Conservation (phyloP, 1,284 basidiomycete genomes). For the Pascua guehoae region DNA sequence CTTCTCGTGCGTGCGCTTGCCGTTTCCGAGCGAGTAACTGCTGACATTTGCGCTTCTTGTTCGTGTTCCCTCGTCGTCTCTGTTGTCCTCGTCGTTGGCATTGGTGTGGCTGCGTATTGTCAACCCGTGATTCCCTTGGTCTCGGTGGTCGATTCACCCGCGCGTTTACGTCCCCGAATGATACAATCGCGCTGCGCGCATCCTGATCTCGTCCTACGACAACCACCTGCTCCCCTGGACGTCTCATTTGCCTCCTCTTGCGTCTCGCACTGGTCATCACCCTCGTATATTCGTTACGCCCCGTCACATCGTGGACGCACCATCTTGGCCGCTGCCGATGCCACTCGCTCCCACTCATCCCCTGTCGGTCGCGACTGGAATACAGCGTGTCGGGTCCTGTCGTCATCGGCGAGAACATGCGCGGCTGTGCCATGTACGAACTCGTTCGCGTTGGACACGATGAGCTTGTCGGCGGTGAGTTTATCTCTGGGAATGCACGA, state of each 20-base stretch:
- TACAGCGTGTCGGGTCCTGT: constrained; percentile 88
- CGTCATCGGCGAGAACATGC: constrained; percentile 95
- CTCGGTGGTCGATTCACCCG: too few species aligned
- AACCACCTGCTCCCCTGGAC: background rate
- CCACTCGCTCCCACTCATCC: background rate
- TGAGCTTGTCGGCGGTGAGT: constrained; percentile 87
- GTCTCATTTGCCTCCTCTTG: background rate
- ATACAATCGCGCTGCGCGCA: too few species aligned
- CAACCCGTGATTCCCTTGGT: too few species aligned
- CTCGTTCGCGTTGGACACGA: constrained; percentile 91
- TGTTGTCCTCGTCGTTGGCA: too few species aligned
- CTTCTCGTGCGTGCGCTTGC: constrained; percentile 52
- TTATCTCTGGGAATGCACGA: background rate
- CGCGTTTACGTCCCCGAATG: too few species aligned
- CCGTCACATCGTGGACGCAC: background rate
- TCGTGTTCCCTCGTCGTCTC: too few species aligned
- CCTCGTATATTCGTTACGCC: background rate
- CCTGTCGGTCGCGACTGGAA: background rate
- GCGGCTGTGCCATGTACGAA: constrained; percentile 94
- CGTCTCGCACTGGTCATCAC: background rate
- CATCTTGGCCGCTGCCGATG: background rate
- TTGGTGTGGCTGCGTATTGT: too few species aligned
- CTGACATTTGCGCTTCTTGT: constrained; percentile 2
- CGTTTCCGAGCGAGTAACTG: background rate
- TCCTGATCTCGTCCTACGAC: too few species aligned